phyloP scores from a whole-genome alignment of 441 rosid genomes.

The Jatropha podagrica region DNA sequence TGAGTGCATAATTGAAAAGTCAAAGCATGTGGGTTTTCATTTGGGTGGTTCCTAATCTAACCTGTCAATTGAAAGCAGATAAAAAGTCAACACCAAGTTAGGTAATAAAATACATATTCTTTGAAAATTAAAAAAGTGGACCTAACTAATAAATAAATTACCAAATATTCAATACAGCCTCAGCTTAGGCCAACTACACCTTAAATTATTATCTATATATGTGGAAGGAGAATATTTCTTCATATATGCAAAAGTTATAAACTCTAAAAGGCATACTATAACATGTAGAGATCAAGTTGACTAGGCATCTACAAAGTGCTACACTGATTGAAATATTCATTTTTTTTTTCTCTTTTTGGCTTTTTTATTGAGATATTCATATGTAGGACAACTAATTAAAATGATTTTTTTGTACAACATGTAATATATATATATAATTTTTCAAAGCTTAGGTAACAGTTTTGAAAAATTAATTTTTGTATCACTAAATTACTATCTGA shows the following conservation, averaged over 20 bases:
- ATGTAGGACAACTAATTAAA: no score
- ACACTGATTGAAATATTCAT: no score
- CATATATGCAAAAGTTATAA: background rate
- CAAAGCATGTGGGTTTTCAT: background rate
- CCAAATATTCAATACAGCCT: background rate
- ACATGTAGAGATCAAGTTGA: background rate
- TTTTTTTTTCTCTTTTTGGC: no score
- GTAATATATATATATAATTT: no score
- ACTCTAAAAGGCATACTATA: background rate
- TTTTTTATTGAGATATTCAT: no score
- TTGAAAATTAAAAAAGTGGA: background rate
- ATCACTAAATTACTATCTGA: no score
- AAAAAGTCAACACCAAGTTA: slow-evolving; percentile 10
- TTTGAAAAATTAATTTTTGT: no score
- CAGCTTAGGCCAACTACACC: background rate
- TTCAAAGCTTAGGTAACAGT: no score
- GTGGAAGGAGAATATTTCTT: background rate
- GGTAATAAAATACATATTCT: background rate
- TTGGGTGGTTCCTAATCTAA: background rate
- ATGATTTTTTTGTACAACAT: background rate
- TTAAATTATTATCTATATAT: background rate
- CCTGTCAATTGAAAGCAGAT: background rate
- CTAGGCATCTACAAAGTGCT: background rate
- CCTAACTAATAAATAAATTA: background rate
- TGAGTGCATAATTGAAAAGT: background rate